phyloP scores from a whole-genome alignment of 2,329 filamentous ascomycete species.

The Diaporthe aspalathi region DNA sequence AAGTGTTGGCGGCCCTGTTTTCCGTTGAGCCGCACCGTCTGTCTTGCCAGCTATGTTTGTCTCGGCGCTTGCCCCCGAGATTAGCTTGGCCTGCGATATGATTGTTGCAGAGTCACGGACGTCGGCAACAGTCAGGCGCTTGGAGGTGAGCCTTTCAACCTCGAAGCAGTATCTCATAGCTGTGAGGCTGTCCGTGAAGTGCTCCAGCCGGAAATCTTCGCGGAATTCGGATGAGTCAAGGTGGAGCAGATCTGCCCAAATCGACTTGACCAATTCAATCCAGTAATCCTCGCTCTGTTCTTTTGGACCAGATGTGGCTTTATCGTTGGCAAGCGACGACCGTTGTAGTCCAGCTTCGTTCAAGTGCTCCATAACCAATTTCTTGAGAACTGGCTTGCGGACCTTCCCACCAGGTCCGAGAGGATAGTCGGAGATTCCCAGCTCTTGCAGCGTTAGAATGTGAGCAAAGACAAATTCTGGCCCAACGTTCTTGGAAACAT shows the following conservation, averaged over 20 bases:
- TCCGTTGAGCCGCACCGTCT: neutral
- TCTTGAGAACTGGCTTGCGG: constrained; percentile 6
- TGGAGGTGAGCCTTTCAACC: neutral
- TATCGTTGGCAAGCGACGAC: neutral
- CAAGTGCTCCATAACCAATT: neutral
- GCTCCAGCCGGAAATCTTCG: neutral
- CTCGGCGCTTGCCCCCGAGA: constrained; percentile 2
- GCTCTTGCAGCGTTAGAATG: neutral
- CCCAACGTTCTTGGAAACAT: constrained; percentile 6
- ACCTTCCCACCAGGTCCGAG: neutral
- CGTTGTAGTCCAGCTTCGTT: neutral
- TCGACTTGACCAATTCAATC: neutral
- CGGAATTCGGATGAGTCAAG: neutral
- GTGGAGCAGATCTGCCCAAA: neutral
- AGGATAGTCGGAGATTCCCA: neutral
- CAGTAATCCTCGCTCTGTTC: neutral
- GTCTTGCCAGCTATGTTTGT: neutral
- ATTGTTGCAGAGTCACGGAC: neutral
- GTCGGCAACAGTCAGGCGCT: constrained; percentile 10
- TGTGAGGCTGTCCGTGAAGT: constrained; percentile 19
- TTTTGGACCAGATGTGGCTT: accelerated
- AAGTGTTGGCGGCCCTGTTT: neutral
- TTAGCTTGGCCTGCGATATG: neutral
- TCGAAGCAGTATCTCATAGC: constrained; percentile 21
- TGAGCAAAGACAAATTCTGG: neutral